Conservation (phyloP, 306 rosid species). For the Cucumis cinereus region DNA sequence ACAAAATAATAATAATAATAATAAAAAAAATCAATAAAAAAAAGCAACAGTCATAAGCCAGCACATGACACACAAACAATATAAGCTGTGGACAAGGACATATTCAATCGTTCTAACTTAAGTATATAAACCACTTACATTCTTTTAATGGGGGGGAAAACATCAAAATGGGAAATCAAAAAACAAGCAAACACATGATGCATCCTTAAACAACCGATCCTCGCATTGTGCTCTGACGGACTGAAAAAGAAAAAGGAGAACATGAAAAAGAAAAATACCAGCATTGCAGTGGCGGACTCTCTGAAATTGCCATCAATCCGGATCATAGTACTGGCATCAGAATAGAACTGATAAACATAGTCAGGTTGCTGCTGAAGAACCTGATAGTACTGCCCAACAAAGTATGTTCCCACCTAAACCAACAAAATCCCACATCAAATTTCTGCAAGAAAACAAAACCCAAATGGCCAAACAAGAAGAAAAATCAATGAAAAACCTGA, state of each 20-base stretch:
- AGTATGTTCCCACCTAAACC: conserved; percentile 83
- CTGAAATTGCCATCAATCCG: conserved; percentile 61
- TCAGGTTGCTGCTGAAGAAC: conserved; percentile 88
- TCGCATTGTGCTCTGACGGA: not conserved
- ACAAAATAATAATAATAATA: not conserved
- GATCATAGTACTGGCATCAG: conserved; percentile 83
- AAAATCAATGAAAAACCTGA: conserved; percentile 46
- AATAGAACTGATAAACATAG: conserved; percentile 81
- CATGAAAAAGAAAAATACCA: conserved; percentile 22
- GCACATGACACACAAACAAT: not conserved
- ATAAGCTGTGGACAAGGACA: not conserved
- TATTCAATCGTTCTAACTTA: not conserved
- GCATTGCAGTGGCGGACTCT: conserved; percentile 79
- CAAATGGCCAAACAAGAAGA: not conserved
- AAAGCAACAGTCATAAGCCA: not conserved
- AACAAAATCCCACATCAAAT: not conserved
- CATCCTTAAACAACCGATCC: not conserved
- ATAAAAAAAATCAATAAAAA: too few relatives aligned
- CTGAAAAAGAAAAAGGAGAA: not conserved
- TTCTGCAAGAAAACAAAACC: not conserved
- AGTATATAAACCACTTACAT: not conserved
- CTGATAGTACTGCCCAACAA: conserved; percentile 90
- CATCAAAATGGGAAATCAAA: not conserved
- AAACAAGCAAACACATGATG: not conserved
- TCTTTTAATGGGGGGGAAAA: not conserved